Evolutionary conservation across 2,329 filamentous ascomycete genomes (phyloP).

Genomic region (Botrytis deweyae): DNA sequence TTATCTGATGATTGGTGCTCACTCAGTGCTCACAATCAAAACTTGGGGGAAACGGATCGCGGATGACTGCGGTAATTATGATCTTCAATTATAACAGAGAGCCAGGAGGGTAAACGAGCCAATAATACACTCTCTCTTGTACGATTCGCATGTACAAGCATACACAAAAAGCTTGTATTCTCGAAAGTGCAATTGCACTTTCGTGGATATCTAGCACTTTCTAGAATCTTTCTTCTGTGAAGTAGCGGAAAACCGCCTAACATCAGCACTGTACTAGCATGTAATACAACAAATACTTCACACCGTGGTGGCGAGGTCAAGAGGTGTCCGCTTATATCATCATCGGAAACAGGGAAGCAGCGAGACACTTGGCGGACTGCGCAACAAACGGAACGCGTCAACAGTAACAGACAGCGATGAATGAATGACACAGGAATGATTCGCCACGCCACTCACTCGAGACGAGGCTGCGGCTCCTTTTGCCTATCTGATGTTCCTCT

Average conservation of each 20-base stretch:
- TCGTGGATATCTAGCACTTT: not conserved
- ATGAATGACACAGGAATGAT: not conserved
- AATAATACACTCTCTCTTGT: not conserved
- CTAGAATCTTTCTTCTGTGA: not conserved
- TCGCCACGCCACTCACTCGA: slow-evolving; percentile 17
- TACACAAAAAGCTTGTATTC: not conserved
- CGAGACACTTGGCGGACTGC: slow-evolving; percentile 13
- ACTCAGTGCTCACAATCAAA: not conserved
- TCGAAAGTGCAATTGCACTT: slow-evolving; percentile 19
- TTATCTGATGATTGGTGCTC: not conserved
- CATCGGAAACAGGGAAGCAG: not conserved
- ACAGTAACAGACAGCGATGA: not conserved
- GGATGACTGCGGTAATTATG: not conserved
- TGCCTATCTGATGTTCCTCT: not conserved
- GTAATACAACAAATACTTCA: not conserved
- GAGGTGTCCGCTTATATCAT: slow-evolving; percentile 10
- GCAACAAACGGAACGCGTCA: slow-evolving; percentile 14
- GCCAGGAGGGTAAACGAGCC: not conserved
- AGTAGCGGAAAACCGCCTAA: not conserved
- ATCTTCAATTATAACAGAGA: not conserved
- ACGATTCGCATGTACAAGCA: not conserved
- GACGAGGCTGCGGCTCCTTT: slow-evolving; percentile 7
- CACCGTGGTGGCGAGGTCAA: slow-evolving; percentile 1
- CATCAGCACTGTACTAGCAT: not conserved
- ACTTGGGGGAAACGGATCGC: not conserved